phyloP scores from a whole-genome alignment of 1,284 basidiomycete species.

The Fistulinella cinereoalba region DNA sequence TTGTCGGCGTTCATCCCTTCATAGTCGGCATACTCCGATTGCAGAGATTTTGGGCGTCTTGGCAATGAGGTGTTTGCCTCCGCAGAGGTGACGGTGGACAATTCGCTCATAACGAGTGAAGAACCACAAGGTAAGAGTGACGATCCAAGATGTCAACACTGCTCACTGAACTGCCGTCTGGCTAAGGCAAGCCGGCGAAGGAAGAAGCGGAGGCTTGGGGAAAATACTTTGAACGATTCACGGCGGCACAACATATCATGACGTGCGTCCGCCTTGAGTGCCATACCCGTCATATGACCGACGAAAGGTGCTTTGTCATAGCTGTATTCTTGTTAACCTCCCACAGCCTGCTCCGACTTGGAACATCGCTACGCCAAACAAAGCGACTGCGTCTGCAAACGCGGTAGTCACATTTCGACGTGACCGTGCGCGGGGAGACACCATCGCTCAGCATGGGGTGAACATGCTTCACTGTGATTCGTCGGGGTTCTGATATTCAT shows the following conservation, averaged over 20 bases:
- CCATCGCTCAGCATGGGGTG: conserved; percentile 23
- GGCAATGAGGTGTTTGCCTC: conserved; percentile 27
- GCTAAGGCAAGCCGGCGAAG: conserved; percentile 14
- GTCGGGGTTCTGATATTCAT: not conserved
- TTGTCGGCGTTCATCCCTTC: not conserved
- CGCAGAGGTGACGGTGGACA: conserved; percentile 21
- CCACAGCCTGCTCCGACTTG: conserved; percentile 22
- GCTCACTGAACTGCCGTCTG: conserved; percentile 3
- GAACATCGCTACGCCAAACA: conserved; percentile 19
- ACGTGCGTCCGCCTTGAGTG: conserved; percentile 15
- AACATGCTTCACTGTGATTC: not conserved
- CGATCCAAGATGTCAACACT: not conserved
- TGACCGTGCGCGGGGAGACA: conserved; percentile 24
- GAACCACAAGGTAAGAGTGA: conserved; percentile 17
- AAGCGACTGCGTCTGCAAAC: conserved; percentile 27
- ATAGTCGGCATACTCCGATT: conserved; percentile 26
- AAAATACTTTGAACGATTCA: conserved; percentile 21
- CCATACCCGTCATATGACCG: not conserved
- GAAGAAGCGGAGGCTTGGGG: conserved; percentile 23
- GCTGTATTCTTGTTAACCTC: conserved; percentile 27
- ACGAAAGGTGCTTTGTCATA: conserved; percentile 1
- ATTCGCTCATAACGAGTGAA: conserved; percentile 19
- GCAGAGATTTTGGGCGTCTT: conserved; percentile 27
- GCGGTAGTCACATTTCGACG: conserved; percentile 23
- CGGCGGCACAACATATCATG: conserved; percentile 20